Evolutionary conservation across 2,329 filamentous ascomycete species (phyloP), one percentile per base, ranked within the genome.

Genomic region (Shiraia sp.): DNA sequence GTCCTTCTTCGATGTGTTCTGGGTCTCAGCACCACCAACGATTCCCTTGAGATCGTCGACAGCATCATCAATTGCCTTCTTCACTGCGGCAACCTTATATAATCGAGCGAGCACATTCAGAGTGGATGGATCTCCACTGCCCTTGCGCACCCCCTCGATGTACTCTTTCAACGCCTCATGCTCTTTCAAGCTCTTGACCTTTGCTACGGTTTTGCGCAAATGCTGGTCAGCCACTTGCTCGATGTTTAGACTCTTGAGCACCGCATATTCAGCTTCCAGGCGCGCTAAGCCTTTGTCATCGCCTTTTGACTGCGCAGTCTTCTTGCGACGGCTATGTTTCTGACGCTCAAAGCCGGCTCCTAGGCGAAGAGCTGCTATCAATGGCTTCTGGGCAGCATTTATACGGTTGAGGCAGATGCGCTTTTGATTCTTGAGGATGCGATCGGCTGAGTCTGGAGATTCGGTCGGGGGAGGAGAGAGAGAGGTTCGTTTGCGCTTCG

Each of bases 301-400:
- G 9, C 71, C 71, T 26, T 75, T 72, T 6, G 64, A 51, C 28
- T 67, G 70, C 1, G 79, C 79, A 2, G 71, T 73, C 60, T 85
- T 85, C 53, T 78, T 75, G 42, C 85, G 79, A 45, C 87, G 73
- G 15, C 80, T 78, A 42, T 84, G 78, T 51, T 90, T 87, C 70
- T 92, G 88, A 32, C 87, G 79, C 73, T 92, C 88, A 61, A 89
- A 86, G 32, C 85, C 84, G 63, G 88, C 89, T 42, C 84, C 85
- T 9, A 78, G 75, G 68, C 90, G 90, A 46, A 92, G 75, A 1
- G 85, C 85, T 47, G 78, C 78, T 22, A 59, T 34, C 7, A 92
- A 74, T 25, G 83, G 76, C 60, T 81, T 82, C 50, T 78, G 75
- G 56, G 77, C 76, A 32, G 76, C 71, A 23, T 76, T 69, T 43